phyloP scores from a whole-genome alignment of 1,284 basidiomycete species.

The Cutaneotrichosporon sp. region DNA sequence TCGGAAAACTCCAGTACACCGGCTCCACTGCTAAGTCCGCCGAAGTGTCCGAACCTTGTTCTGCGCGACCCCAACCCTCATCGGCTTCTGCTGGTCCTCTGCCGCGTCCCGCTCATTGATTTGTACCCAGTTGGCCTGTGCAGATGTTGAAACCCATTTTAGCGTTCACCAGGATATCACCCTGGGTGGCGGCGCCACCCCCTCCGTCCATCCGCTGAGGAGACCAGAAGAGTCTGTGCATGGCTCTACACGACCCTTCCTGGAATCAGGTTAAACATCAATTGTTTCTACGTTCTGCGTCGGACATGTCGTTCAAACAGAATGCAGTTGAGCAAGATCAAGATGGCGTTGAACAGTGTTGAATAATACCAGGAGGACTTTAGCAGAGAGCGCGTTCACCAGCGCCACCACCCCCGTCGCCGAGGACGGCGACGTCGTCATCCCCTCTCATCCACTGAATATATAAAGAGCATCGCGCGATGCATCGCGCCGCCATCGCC shows the following conservation, averaged over 20 bases:
- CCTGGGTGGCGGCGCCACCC: neutral
- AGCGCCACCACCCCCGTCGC: neutral
- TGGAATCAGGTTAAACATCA: neutral
- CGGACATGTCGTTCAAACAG: neutral
- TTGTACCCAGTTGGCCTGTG: too few species aligned
- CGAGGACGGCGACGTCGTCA: neutral
- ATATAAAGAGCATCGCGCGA: neutral
- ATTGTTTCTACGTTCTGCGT: neutral
- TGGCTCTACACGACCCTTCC: neutral
- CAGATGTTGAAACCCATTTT: too few species aligned
- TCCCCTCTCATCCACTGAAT: neutral
- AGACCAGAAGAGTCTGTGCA: neutral
- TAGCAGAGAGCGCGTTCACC: constrained; percentile 3
- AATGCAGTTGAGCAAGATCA: neutral
- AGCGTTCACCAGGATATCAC: too few species aligned
- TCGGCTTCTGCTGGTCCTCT: too few species aligned
- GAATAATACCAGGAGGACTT: neutral
- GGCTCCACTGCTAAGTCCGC: too few species aligned
- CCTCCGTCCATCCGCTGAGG: neutral
- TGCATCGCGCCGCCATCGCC: neutral
- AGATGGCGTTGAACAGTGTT: neutral
- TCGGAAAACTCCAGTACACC: too few species aligned
- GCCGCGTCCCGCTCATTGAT: too few species aligned
- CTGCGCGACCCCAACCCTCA: neutral
- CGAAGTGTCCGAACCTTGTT: too few species aligned